Conservation (phyloP, 148 eudicot genomes). For the Suaeda aralocaspica region DNA sequence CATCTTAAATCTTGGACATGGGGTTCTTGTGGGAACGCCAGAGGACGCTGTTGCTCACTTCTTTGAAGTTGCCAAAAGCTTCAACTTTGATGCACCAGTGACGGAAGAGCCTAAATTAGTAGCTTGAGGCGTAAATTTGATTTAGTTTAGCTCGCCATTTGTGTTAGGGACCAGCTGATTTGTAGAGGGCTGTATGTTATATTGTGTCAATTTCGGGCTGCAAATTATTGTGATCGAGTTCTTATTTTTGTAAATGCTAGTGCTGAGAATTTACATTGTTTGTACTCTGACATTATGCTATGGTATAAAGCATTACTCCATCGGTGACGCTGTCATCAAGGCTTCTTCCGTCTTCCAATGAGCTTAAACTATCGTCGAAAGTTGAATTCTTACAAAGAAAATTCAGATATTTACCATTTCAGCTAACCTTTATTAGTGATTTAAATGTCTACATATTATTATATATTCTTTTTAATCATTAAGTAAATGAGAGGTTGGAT, state of each 20-base stretch:
- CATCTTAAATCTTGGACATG: slow-evolving; percentile 87
- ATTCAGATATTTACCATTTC: too few species aligned
- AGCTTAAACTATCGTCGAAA: too few species aligned
- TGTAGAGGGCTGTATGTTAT: slow-evolving; percentile 4
- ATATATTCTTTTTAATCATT: too few species aligned
- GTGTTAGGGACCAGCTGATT: background rate
- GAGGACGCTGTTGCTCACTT: slow-evolving; percentile 97
- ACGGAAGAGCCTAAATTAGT: slow-evolving; percentile 11
- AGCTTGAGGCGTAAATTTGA: background rate
- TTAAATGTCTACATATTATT: too few species aligned
- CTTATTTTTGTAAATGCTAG: background rate
- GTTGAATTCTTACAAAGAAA: too few species aligned
- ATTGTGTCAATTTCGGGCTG: slow-evolving; percentile 5
- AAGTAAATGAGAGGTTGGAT: too few species aligned
- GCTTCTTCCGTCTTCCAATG: too few species aligned
- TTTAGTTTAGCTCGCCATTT: background rate
- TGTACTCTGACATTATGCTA: too few species aligned
- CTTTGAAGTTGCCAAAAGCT: slow-evolving; percentile 79
- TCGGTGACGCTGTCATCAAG: too few species aligned
- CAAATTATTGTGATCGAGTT: background rate
- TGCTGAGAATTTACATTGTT: background rate
- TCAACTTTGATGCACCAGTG: slow-evolving; percentile 35
- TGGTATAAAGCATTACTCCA: too few species aligned
- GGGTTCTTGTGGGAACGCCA: slow-evolving; percentile 94
- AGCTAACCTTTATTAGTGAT: too few species aligned